These are phyloP conservation scores for Stylosanthes scabra DNA, from an alignment of 331 rosid species.

Conservation along the genomic window DNA sequence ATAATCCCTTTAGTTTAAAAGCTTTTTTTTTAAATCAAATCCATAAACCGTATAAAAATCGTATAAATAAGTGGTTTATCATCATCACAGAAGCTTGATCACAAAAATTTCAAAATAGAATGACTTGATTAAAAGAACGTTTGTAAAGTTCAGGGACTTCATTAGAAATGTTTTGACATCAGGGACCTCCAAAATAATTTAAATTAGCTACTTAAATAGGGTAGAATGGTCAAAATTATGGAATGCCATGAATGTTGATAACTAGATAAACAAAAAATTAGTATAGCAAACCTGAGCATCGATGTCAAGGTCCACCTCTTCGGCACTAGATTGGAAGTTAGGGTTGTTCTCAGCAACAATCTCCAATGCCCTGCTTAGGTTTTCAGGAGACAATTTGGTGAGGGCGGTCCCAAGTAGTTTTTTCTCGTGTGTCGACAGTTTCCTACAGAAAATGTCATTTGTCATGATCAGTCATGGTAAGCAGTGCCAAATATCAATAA, in stretches of 20 bases:
- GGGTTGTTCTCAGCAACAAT: constrained; percentile 75
- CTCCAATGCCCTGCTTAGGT: constrained; percentile 64
- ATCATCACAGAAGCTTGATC: no score
- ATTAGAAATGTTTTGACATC: no score
- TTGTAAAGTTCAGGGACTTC: no score
- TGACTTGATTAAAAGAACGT: no score
- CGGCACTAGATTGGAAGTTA: constrained; percentile 53
- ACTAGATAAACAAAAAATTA: not conserved
- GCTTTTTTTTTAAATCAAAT: no score
- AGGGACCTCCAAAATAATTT: no score
- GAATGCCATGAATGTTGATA: constrained; percentile 1
- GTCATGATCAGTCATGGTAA: constrained; percentile 4
- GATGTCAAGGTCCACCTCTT: constrained; percentile 74
- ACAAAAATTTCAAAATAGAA: no score
- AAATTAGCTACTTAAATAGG: not conserved
- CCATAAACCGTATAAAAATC: no score
- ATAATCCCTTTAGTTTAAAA: no score
- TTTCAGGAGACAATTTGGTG: constrained; percentile 56
- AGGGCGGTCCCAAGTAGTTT: constrained; percentile 56
- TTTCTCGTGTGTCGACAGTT: constrained; percentile 66
- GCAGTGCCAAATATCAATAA: constrained; percentile 21
- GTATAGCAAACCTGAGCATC: constrained; percentile 68
- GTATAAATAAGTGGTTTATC: no score
- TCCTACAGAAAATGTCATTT: constrained; percentile 44
- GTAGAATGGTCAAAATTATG: not conserved